Evolutionary conservation across 768 basidiomycete genomes (phyloP).

Genomic region (Tricholoma hemisulphureum): DNA sequence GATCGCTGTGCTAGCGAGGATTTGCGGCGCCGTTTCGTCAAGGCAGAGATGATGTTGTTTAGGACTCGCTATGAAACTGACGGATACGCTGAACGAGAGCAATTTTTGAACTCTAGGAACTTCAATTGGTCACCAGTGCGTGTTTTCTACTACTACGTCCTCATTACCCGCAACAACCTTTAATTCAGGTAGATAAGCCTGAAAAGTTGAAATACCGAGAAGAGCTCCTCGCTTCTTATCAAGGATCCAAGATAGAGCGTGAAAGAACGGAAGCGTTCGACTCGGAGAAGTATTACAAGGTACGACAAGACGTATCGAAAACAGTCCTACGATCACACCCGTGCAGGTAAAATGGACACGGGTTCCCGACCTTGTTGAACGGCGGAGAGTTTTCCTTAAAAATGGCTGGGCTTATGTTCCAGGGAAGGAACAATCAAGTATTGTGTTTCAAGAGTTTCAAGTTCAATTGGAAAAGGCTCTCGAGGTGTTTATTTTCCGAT

Average conservation of each 20-base stretch:
- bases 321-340: neutral
- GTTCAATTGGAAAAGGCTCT: conserved; percentile 68
- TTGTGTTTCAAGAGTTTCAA: conserved; percentile 87
- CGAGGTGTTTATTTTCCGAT: conserved; percentile 50
- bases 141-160: conserved; percentile 1
- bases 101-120: conserved; percentile 63
- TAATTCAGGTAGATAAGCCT: conserved; percentile 43
- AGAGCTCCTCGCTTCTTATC: conserved; percentile 52
- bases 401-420: conserved; percentile 91
- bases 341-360: conserved; percentile 93
- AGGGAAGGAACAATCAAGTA: conserved; percentile 69
- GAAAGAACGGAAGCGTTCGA: conserved; percentile 36
- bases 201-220: conserved; percentile 52
- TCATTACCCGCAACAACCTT: neutral
- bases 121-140: conserved; percentile 66
- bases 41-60: conserved; percentile 86
- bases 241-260: conserved; percentile 33
- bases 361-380: conserved; percentile 89
- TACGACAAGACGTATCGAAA: conserved; percentile 22
- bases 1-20: conserved; percentile 64
- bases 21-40: conserved; percentile 81
- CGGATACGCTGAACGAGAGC: conserved; percentile 50
- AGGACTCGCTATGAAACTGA: conserved; percentile 74
- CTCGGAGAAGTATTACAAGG: conserved; percentile 76
- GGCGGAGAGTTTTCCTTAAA: conserved; percentile 72